phyloP scores from a whole-genome alignment of 805 yeast species.

The Pichia cabralensis region DNA sequence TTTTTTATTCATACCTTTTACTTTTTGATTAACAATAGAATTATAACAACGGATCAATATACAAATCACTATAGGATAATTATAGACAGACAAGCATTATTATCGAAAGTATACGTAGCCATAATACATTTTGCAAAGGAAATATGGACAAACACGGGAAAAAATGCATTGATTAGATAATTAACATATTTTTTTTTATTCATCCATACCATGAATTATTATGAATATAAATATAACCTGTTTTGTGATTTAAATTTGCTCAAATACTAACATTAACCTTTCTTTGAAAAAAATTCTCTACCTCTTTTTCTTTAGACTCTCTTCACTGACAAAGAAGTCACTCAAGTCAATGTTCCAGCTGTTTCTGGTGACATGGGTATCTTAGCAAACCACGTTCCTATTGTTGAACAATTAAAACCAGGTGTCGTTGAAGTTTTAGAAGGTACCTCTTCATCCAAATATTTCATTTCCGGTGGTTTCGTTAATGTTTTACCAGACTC shows the following conservation, averaged over 20 bases:
- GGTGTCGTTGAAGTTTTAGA: slow-evolving; percentile 91
- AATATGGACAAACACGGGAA: too few relatives aligned
- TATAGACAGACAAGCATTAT: too few relatives aligned
- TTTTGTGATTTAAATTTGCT: too few relatives aligned
- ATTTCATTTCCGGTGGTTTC: slow-evolving; percentile 91
- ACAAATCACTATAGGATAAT: too few relatives aligned
- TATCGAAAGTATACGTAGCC: too few relatives aligned
- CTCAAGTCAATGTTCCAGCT: slow-evolving; percentile 93
- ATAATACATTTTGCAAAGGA: too few relatives aligned
- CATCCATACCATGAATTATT: background rate
- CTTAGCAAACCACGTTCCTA: slow-evolving; percentile 95
- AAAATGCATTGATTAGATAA: too few relatives aligned
- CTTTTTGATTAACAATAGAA: too few relatives aligned
- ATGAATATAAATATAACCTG: background rate
- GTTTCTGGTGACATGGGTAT: slow-evolving; percentile 94
- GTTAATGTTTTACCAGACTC: slow-evolving; percentile 96
- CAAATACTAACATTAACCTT: slow-evolving; percentile 2
- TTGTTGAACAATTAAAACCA: slow-evolving; percentile 91
- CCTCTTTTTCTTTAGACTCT: slow-evolving; percentile 16
- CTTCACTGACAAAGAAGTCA: slow-evolving; percentile 25
- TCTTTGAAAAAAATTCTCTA: background rate
- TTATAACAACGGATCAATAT: too few relatives aligned
- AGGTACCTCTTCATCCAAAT: slow-evolving; percentile 63
- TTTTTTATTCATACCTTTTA: too few relatives aligned
- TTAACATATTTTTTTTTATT: background rate